A percentile compares a stretch with the other conserved stretches of the same genome.
These are phyloP conservation scores for Vicia faba DNA, from an alignment of 306 rosid genomes.

Conservation along the genomic window DNA sequence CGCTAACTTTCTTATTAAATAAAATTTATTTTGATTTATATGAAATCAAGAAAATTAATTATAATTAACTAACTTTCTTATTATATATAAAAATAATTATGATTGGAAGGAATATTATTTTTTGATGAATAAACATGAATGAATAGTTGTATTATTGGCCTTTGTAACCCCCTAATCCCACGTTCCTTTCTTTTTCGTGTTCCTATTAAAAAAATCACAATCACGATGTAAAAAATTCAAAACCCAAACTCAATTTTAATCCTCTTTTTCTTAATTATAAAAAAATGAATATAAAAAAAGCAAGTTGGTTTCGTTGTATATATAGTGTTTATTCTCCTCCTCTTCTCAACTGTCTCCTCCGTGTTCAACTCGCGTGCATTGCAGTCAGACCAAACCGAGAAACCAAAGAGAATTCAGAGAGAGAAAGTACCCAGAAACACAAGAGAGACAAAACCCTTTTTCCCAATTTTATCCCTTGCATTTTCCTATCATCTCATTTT, in stretches of 20 bases:
- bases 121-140: too few relatives aligned
- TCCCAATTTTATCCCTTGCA: not conserved
- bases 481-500: constrained; percentile 34
- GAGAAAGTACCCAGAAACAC: constrained; percentile 20
- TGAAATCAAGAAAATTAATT: too few relatives aligned
- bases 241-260: not conserved
- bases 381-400: constrained; percentile 33
- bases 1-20: too few relatives aligned
- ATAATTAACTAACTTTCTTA: too few relatives aligned
- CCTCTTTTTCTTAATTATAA: not conserved
- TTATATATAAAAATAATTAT: too few relatives aligned
- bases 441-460: constrained; percentile 17
- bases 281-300: constrained; percentile 30
- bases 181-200: constrained; percentile 23
- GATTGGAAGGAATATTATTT: too few relatives aligned
- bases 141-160: not conserved
- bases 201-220: constrained; percentile 34
- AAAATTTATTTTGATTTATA: too few relatives aligned
- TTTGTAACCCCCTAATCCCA: not conserved
- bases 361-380: constrained; percentile 81
- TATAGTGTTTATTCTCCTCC: constrained; percentile 36
- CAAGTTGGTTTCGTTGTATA: constrained; percentile 7
- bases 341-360: constrained; percentile 73
- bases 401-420: constrained; percentile 26
- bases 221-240: not conserved